Base-by-base conservation (phyloP, 768 basidiomycete genomes). In the Leccinum arenicola region DNA sequence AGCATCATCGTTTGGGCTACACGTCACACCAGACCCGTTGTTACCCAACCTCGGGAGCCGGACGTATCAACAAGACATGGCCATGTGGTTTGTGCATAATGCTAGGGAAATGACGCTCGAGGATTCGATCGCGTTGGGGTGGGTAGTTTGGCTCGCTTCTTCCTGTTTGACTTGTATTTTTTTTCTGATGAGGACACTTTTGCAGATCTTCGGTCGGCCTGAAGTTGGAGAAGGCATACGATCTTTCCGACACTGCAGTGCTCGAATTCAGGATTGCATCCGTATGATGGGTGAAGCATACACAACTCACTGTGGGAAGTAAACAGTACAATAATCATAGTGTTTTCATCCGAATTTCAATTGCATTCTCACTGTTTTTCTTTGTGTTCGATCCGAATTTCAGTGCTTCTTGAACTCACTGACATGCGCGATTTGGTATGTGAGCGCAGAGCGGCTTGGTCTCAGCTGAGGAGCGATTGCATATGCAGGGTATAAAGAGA, bases 11-110 rank as follows among this genome's bases (percentile, higher is more conserved):
- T 59, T 55, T 27, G 60, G 57, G 40, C 40, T 61, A 68, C 61
- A 64, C 5, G 50, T 60, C 61, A 79, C 78, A 1, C 80, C 80
- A 0, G 74, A 76, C 53, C 81, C 80, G 0, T 68, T 84, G 52
- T 70, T 82, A 2, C 74, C 81, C 5, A 82, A 81, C 64, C 81
- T 76, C 52, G 80, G 79, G 19, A 71, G 74, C 45, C 67, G 75
- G 2, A 68, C 68, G 29, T 82, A 82, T 60, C 67, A 77, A 27
- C 75, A 76, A 53, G 82, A 83, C 56, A 50, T 82, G 43, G 75
- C 73, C 54, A 80, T 83, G 81, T 76, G 80, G 75, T 52, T 67
- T 25, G 21, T 72, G 17, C 64, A 77, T 17, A 80, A 83, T 52
- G 64, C 73, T 6, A 72, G 76, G 61, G 80, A 82, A 56, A 75